Base-by-base conservation (phyloP, 1,139 yeast genomes). In the Pichia sp. region DNA sequence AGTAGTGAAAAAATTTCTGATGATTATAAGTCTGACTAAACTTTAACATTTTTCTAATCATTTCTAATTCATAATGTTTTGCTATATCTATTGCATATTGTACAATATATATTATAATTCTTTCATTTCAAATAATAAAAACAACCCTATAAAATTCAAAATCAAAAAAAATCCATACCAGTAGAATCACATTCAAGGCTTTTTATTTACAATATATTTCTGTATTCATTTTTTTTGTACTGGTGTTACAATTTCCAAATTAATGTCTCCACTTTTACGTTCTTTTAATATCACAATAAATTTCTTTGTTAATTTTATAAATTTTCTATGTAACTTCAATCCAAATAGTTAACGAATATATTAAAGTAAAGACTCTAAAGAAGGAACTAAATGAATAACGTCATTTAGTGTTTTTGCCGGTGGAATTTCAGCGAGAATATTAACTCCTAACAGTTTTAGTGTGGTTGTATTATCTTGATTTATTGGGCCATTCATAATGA, bases 401-500 rank as follows among this genome's bases (percentile, higher is more conserved):
- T 45, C 47, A 25, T 42, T 26, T 26, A 47, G 25, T 36, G 27
- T 25, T 20, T 42, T 27, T n/a, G 45, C 47, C 5, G 11, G 25
- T 25, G 53, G 53, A 16, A 50, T 37, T 43, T 50, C 47, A 5
- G 53, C 51, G 15, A 50, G 12, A 11, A 50, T 45, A 5, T 35
- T 42, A 30, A 49, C 52, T 6, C 53, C 53, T 12, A 48, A 32
- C 18, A 39, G 48, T 7, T 38, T 23, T 26, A 66, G 47, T 5
- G 63, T 51, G 18, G 49, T 36, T 7, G 55, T 56, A 42, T 64
- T 66, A 39, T 59, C 65, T 8, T 46, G 40, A 43, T 64, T 59
- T 2, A 50, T 23, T 20, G 48, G 48, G 5, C 68, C 69, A 46
- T 63, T 65, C 24, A 65, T 39, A 34, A 65, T 52, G 25, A 60